Base-by-base conservation (phyloP, 805 yeast species). In the Candida succiphila region DNA sequence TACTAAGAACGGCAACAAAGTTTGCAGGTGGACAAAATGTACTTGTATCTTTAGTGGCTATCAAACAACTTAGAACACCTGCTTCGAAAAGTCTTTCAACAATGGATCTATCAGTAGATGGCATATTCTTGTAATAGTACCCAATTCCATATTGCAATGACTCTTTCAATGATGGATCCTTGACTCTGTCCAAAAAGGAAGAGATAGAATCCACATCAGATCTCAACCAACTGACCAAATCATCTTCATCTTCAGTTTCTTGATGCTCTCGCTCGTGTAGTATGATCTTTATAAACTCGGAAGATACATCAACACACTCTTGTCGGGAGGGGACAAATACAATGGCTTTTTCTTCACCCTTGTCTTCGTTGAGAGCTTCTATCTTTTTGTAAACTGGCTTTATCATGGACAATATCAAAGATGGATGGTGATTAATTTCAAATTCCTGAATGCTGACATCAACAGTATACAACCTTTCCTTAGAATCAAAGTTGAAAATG, bases 401-500 rank as follows among this genome's bases (percentile, higher is more conserved):
- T 1, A 69, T 49, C 71, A 76, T 65, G 3, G 76, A 59, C 27
- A 62, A 49, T 35, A 75, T 54, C 37, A 75, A 43, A 1, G 80
- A 72, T 1, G 75, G 72, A 42, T 68, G 61, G 39, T 70, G 75
- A n/a, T 54, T 48, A 25, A 66, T 63, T 15, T 56, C 60, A 32
- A 61, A 61, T 4, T 70, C 63, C 35, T 69, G 72, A 29, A 82
- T 46, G 41, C 67, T 78, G 16, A 82, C 73, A 35, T 69, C 72
- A 12, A 85, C 44, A 4, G 82, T 75, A 28, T 58, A 49, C 7
- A 62, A 58, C 36, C 89, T 62, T 29, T 75, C 78, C 32, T 60
- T 60, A 0, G 94, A 77, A 14, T 75, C 67, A 50, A 81, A 87
- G 46, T 86, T 87, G 60, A 65, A 85, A 5, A 78, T 64, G 31